Conservation (phyloP, 805 yeast species). For the Candida patagonica region DNA sequence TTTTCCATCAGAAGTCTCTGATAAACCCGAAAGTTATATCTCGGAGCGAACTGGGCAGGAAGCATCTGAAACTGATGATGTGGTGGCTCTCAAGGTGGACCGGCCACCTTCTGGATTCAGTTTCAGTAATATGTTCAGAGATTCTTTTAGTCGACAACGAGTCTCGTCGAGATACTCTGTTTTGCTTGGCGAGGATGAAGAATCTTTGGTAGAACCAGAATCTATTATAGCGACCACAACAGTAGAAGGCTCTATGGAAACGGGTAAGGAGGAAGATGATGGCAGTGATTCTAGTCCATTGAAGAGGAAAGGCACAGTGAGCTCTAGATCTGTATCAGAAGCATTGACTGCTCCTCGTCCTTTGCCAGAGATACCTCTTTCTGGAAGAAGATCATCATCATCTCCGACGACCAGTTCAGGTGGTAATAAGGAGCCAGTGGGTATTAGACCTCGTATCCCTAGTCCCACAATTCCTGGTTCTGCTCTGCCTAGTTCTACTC, state of each 20-base stretch:
- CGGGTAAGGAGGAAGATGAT: constrained; percentile 6
- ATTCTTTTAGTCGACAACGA: constrained; percentile 1
- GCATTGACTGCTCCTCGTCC: constrained; percentile 2
- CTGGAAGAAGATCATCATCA: constrained; percentile 1
- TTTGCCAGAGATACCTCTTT: constrained; percentile 3
- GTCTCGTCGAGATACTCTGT: constrained; percentile 1
- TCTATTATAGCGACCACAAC: not conserved
- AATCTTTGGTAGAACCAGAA: too few relatives aligned
- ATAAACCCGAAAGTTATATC: not conserved
- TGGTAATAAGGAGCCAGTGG: too few relatives aligned
- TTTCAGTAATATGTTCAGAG: constrained; percentile 4
- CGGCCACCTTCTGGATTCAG: constrained; percentile 1
- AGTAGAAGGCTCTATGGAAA: constrained; percentile 5
- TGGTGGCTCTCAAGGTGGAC: not conserved
- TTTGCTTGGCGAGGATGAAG: not conserved
- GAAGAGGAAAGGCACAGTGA: not conserved
- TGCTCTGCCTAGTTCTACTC: too few relatives aligned
- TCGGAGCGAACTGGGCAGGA: not conserved
- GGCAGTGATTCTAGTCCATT: constrained; percentile 4
- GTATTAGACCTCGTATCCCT: too few relatives aligned
- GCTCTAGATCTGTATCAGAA: not conserved
- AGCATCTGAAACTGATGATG: not conserved
- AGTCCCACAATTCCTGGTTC: too few relatives aligned
- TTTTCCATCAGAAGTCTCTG: not conserved
- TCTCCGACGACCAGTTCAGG: constrained; percentile 2